These are phyloP conservation scores for Cercospora janseana DNA, from an alignment of 2,329 filamentous ascomycete genomes.

Conservation along the genomic window DNA sequence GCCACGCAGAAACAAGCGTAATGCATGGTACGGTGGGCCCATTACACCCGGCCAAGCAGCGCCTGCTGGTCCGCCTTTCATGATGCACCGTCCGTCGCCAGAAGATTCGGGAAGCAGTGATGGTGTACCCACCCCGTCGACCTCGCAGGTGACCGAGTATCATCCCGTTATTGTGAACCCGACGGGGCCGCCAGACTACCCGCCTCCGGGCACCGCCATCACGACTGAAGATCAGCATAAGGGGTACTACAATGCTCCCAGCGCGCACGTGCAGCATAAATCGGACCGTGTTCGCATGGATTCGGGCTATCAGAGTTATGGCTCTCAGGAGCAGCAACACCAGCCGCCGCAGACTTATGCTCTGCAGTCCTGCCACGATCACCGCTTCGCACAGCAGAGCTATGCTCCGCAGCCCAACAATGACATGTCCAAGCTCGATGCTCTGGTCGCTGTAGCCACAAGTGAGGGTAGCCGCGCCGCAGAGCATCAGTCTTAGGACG, in stretches of 20 bases:
- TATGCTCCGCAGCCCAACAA: slow-evolving; percentile 36
- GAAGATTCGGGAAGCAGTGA: slow-evolving; percentile 57
- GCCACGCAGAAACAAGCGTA: slow-evolving; percentile 62
- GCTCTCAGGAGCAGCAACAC: slow-evolving; percentile 21
- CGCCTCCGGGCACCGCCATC: slow-evolving; percentile 39
- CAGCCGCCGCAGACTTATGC: slow-evolving; percentile 34
- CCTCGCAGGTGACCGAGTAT: slow-evolving; percentile 49
- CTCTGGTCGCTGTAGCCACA: slow-evolving; percentile 64
- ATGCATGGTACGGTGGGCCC: slow-evolving; percentile 69
- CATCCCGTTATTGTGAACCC: slow-evolving; percentile 54
- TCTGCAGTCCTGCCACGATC: slow-evolving; percentile 37
- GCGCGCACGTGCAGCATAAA: slow-evolving; percentile 25
- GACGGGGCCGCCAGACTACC: slow-evolving; percentile 49
- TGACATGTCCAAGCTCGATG: slow-evolving; percentile 59
- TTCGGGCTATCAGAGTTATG: slow-evolving; percentile 37
- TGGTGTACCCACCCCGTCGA: slow-evolving; percentile 54
- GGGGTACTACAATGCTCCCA: slow-evolving; percentile 24
- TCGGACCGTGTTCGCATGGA: slow-evolving; percentile 35
- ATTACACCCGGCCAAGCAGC: slow-evolving; percentile 26
- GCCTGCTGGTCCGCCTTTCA: slow-evolving; percentile 15
- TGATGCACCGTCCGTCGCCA: slow-evolving; percentile 51
- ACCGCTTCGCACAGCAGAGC: slow-evolving; percentile 30
- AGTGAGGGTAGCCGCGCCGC: slow-evolving; percentile 49
- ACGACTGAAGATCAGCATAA: slow-evolving; percentile 43
- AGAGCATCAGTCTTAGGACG: slow-evolving; percentile 27